phyloP scores from a whole-genome alignment of 2,329 filamentous ascomycete species.

The Colletotrichum costaricense region DNA sequence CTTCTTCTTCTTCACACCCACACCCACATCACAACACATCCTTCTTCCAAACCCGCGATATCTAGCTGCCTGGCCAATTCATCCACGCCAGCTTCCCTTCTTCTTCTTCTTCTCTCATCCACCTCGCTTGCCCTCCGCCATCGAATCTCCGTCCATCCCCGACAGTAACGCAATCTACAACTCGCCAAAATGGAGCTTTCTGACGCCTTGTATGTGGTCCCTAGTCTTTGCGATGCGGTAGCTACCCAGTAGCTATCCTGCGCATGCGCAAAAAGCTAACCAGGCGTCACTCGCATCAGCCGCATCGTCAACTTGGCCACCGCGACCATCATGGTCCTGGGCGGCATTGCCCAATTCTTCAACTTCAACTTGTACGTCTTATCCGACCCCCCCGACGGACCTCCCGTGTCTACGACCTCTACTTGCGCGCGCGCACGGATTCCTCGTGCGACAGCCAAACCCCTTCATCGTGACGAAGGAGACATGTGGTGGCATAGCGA shows the following conservation, averaged over 20 bases:
- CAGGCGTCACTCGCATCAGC: slow-evolving; percentile 60
- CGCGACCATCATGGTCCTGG: slow-evolving; percentile 87
- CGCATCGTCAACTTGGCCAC: slow-evolving; percentile 94
- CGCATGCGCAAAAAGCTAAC: slow-evolving; percentile 46
- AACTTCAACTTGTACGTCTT: slow-evolving; percentile 66
- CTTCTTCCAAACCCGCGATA: slow-evolving; percentile 22
- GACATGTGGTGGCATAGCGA: background rate
- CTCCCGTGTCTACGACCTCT: background rate
- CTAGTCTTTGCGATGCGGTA: background rate
- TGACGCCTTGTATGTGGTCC: slow-evolving; percentile 82
- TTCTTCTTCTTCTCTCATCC: slow-evolving; percentile 1
- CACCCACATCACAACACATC: slow-evolving; percentile 14
- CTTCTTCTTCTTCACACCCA: slow-evolving; percentile 23
- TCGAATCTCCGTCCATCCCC: background rate
- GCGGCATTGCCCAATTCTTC: slow-evolving; percentile 82
- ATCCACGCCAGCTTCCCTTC: slow-evolving; percentile 31
- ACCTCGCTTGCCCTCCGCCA: background rate
- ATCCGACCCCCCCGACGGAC: slow-evolving; percentile 18
- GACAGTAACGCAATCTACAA: background rate
- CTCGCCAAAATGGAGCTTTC: slow-evolving; percentile 83
- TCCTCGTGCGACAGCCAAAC: slow-evolving; percentile 5
- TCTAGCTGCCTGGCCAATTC: slow-evolving; percentile 27
- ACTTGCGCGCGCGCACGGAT: slow-evolving; percentile 18
- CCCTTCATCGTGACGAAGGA: background rate
- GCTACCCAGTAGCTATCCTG: slow-evolving; percentile 1